These are phyloP conservation scores for Cercospora sp. DNA, from an alignment of 2,329 filamentous ascomycete genomes.

Conservation along the genomic window DNA sequence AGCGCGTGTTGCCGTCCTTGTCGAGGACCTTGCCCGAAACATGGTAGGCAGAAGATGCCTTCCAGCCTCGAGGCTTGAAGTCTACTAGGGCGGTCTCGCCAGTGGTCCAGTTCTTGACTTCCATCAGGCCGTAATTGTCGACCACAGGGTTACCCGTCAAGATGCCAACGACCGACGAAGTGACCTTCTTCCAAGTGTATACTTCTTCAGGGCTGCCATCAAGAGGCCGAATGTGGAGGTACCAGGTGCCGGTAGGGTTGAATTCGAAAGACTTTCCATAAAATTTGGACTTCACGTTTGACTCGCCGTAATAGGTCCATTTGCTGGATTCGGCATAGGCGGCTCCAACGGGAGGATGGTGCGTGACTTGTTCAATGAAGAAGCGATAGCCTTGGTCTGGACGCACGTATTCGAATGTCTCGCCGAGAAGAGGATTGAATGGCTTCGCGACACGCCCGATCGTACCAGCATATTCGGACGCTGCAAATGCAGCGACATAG, in stretches of 20 bases:
- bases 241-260: slow-evolving; percentile 96
- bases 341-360: slow-evolving; percentile 92
- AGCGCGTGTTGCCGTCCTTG: slow-evolving; percentile 73
- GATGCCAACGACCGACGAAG: slow-evolving; percentile 94
- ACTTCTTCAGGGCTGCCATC: slow-evolving; percentile 69
- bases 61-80: slow-evolving; percentile 96
- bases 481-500: slow-evolving; percentile 93
- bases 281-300: slow-evolving; percentile 92
- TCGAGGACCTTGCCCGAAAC: slow-evolving; percentile 84
- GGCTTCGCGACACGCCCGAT: slow-evolving; percentile 96
- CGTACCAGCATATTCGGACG: slow-evolving; percentile 94
- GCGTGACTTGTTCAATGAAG: slow-evolving; percentile 97
- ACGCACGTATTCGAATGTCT: slow-evolving; percentile 94
- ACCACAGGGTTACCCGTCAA: slow-evolving; percentile 94
- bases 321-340: slow-evolving; percentile 88
- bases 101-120: slow-evolving; percentile 95
- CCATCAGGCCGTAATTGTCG: slow-evolving; percentile 98
- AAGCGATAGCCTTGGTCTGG: slow-evolving; percentile 98
- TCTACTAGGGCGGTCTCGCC: slow-evolving; percentile 86
- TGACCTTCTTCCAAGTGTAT: slow-evolving; percentile 99
- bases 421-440: slow-evolving; percentile 93
- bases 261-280: slow-evolving; percentile 98
- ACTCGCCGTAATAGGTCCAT: slow-evolving; percentile 97
- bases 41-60: slow-evolving; percentile 85
- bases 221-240: slow-evolving; percentile 76